A percentile compares a stretch with the other conserved stretches of the same genome.
Conservation (phyloP, 2,329 filamentous ascomycete genomes). For the Rachicladosporium sp. region DNA sequence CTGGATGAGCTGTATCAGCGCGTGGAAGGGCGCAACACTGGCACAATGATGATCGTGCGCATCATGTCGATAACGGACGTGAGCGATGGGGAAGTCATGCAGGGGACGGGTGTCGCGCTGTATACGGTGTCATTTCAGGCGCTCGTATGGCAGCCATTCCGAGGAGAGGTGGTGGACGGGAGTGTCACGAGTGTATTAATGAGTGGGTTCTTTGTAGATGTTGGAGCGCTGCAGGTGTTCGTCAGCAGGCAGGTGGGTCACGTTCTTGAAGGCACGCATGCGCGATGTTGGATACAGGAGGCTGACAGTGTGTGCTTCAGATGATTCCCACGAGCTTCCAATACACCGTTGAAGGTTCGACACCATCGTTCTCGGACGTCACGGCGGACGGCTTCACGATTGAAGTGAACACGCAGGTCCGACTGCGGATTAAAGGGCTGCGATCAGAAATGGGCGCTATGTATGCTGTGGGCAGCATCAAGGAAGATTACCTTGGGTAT, state of each 20-base stretch:
- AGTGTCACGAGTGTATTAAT: slow-evolving; percentile 84
- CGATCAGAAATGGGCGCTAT: slow-evolving; percentile 89
- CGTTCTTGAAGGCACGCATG: no score
- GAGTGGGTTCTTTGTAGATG: slow-evolving; percentile 80
- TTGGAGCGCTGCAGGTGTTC: slow-evolving; percentile 66
- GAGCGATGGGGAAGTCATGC: slow-evolving; percentile 73
- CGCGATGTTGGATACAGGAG: no score
- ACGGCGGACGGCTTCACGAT: slow-evolving; percentile 78
- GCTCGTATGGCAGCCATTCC: slow-evolving; percentile 95
- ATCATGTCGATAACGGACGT: slow-evolving; percentile 96
- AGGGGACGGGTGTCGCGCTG: slow-evolving; percentile 81
- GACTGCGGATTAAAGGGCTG: slow-evolving; percentile 87
- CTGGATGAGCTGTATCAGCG: slow-evolving; percentile 81
- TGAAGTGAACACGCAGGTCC: slow-evolving; percentile 83
- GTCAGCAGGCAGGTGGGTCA: slow-evolving; percentile 55
- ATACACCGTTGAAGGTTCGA: slow-evolving; percentile 89
- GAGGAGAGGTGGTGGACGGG: slow-evolving; percentile 95
- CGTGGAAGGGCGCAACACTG: slow-evolving; percentile 89
- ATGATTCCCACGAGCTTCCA: slow-evolving; percentile 86
- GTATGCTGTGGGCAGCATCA: slow-evolving; percentile 95
- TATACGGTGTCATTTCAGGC: slow-evolving; percentile 92
- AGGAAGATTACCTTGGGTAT: slow-evolving; percentile 45
- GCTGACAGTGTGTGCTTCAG: slow-evolving; percentile 31
- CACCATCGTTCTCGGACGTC: slow-evolving; percentile 81
- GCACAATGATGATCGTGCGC: slow-evolving; percentile 93